Evolutionary conservation across 2,329 filamentous ascomycete genomes (phyloP), one percentile per base, ranked within the genome.

Genomic region (Macroventuria anomochaeta): DNA sequence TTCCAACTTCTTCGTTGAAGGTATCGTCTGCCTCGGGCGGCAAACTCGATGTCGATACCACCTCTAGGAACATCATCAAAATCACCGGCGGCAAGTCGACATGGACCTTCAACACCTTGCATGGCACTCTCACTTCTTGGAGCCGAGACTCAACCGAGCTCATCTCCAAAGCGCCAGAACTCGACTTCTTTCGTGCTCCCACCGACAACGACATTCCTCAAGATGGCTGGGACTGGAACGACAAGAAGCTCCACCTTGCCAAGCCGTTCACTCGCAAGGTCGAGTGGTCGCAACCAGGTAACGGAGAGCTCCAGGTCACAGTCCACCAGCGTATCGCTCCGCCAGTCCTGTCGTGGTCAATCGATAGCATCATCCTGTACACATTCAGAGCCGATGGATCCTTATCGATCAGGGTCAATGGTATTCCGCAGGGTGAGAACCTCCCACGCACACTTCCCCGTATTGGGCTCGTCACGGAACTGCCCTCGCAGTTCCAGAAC

Each of bases 151-250:
- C 75, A 70, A 40, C 67, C 17, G 17, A 78, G 25, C 37, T 73
- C 10, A 65, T 74, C 28, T 54, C 64, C 23, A 60, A 62, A 38
- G 62, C 71, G 63, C 72, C 78, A 0, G 66, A 70, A 7, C 78
- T 83, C 1, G 76, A 78, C 5, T 84, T 89, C 72, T 88, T 85
- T 80, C 83, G 86, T 4, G 83, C 86, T 0, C 80, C 81, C 12
- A 89, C 86, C 0, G 84, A 89, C 69, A 89, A 89, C 62, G 87
- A 89, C 63, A 74, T 76, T 0, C 79, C 82, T 0, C 65, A 72
- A 13, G 81, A 83, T 10, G 77, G 82, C 3, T 79, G 78, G 5
- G 83, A 87, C 59, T 89, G 86, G 86, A 74, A 79, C 37, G 68
- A 73, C 44, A 66, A 64, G 21, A 57, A 61, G 7, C 58, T 73